Evolutionary conservation across 1,284 basidiomycete species (phyloP), one percentile per base, ranked within the genome.

Genomic region (Irpex sp.): DNA sequence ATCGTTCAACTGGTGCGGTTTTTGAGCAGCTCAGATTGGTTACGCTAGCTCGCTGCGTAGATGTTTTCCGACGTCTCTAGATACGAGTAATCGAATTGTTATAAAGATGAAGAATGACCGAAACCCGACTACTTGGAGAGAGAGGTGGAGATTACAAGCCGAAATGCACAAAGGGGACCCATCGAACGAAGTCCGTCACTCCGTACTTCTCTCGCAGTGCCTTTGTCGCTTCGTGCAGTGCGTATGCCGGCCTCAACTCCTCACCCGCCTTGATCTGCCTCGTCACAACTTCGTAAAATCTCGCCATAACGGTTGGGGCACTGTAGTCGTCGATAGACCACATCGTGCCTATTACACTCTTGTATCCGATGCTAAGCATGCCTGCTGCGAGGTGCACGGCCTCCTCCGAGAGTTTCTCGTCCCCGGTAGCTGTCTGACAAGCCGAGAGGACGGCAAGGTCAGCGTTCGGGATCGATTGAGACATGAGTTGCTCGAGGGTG

Each of bases 341-440:
- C 65, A 78, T 65, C 42, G 78, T 76, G 16, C 75, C 78, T 8
- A 80, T 66, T 1, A 78, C 77, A 39, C 69, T 73, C 8, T 67
- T 62, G 58, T 73, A 70, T 5, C 76, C 77, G 8, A 65, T 64
- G 53, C 74, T 75, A 54, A 73, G 72, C 61, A 77, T 51, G 0
- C 70, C 73, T 1, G 73, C 72, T 7, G 74, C 70, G 5, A 78
- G 71, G 61, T 77, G 74, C 7, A 77, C 62, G 6, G 66, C 66
- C 59, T 78, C 75, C 42, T 77, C 73, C 1, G 70, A 63, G 18
- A 49, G 48, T 21, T 49, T 49, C 48, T 49, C 48, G 18, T 49
- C 18, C 3, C 48, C 48, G 3, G 48, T 49, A 21, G 67, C 67
- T n/a, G 69, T 70, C 51, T 71, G 64, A 56, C 68, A 72, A n/a